A percentile compares a stretch with the other conserved stretches of the same genome.
Evolutionary conservation across 805 yeast genomes (phyloP).

Genomic region (Isabelozyma heimii): DNA sequence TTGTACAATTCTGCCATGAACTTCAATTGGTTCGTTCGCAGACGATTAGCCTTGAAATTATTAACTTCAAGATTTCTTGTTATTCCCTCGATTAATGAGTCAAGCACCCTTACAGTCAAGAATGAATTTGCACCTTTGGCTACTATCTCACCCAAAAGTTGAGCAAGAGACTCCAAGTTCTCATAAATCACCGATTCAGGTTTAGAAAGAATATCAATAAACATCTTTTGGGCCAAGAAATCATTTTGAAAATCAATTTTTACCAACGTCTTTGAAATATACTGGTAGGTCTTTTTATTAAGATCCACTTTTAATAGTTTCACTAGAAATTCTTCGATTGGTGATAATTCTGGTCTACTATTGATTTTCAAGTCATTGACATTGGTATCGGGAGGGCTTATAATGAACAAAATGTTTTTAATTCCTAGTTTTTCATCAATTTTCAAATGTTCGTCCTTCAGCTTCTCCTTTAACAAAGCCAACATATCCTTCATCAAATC

Average conservation of each 20-base stretch:
- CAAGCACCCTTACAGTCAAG: slow-evolving; percentile 50
- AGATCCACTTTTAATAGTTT: slow-evolving; percentile 53
- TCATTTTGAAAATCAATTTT: slow-evolving; percentile 47
- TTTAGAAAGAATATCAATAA: slow-evolving; percentile 46
- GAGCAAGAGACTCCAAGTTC: slow-evolving; percentile 49
- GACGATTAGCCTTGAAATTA: slow-evolving; percentile 56
- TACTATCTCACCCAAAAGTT: slow-evolving; percentile 34
- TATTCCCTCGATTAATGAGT: slow-evolving; percentile 62
- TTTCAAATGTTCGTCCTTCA: slow-evolving; percentile 47
- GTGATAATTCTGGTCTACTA: slow-evolving; percentile 14
- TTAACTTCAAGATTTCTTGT: slow-evolving; percentile 64
- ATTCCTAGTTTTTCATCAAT: slow-evolving; percentile 58
- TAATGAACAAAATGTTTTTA: slow-evolving; percentile 49
- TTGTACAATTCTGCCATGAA: slow-evolving; percentile 60
- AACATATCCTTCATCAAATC: slow-evolving; percentile 65
- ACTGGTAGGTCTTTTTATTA: slow-evolving; percentile 22
- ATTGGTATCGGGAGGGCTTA: slow-evolving; percentile 54
- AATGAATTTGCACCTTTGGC: slow-evolving; percentile 25
- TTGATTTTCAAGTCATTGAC: slow-evolving; percentile 15
- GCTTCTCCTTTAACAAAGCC: slow-evolving; percentile 48
- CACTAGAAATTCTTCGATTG: slow-evolving; percentile 35
- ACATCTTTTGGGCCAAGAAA: slow-evolving; percentile 27
- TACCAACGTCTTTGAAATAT: slow-evolving; percentile 26
- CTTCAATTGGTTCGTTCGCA: slow-evolving; percentile 57
- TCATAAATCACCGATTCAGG: slow-evolving; percentile 65